Base-by-base conservation (phyloP, 305 asterid species). In the Fraxinus dipetala region DNA sequence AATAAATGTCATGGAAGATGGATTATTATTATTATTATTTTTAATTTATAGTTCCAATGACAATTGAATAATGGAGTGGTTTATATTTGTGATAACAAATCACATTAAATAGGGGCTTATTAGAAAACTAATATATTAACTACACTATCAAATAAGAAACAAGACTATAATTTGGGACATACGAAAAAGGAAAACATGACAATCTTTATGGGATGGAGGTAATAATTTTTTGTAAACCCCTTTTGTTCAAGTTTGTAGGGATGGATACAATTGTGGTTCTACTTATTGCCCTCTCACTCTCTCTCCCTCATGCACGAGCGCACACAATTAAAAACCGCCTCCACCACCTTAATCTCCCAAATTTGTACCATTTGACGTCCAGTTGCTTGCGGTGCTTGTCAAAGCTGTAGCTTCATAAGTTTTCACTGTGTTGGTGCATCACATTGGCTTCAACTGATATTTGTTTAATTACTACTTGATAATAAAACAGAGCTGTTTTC, bases 201-300 rank as follows among this genome's bases (percentile, higher is more conserved):
- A 36, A 36, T 36, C 10, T 36, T 36, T 36, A 36, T 36, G 43
- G 43, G 43, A 36, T 36, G 43, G 11, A 36, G 43, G 11, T 36
- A 7, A 36, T 36, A 36, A 36, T 36, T 36, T 36, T 36, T 36
- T 36, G 45, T 30, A 31, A 56, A 65, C 51, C 32, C 45, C 35
- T 35, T 4, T 67, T 34, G 24, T 77, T 63, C 73, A 38, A 1
- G 13, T 11, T 38, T 36, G 38, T 38, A 28, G 36, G 70, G 35
- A 65, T 65, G 73, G 35, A 61, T 13, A 28, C 31, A 26, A 9
- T 43, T 80, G 78, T 56, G 79, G 70, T 59, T 81, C 38, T 31
- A 40, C 48, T 40, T 10, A 40, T 40, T 40, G 48, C 48, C 13
- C 13, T 40, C 14, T 1, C 43, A 51, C 78, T 31, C 31, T 16